Base-by-base conservation (phyloP, 805 yeast species). In the Candida loeiensis region DNA sequence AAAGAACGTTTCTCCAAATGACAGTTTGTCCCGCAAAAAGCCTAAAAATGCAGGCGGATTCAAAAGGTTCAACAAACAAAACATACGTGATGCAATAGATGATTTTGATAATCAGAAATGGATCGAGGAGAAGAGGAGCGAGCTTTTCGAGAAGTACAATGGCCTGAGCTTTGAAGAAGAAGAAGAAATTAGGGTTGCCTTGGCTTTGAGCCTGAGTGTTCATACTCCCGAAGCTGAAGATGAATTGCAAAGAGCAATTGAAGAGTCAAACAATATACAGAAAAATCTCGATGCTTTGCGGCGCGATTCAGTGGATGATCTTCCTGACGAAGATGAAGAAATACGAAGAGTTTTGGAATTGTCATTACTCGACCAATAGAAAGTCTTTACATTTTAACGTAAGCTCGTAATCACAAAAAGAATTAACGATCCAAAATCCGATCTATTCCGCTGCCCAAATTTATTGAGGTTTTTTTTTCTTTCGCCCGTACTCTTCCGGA, bases 71-170 rank as follows among this genome's bases (percentile, higher is more conserved):
- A 48, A 51, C 3, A 40, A 39, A 18, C 53, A 49, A 38, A 53
- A 61, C 43, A 56, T 60, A 49, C 48, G 59, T 45, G 61, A 60
- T 22, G 64, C 64, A 27, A 49, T 66, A 21, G 67, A 63, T 4
- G 73, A 67, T 22, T 69, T 63, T 44, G 64, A 64, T 30, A 43
- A 48, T 20, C 57, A 52, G 17, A 51, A 58, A 37, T 58, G 58
- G 41, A 44, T 49, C 16, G 43, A 48, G 22, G 44, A 46, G 11
- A 49, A 59, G 42, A 45, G 53, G 6, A 51, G 57, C 5, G 44
- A 45, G 8, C 52, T 71, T 37, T 47, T 72, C 19, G 66, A 66
- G 25, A 74, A 68, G 53, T 76, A 65, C 50, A 76, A 76, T 49
- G 82, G 81, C 2, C 52, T 53, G 13, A 53, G 53, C 2, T 49